These are phyloP conservation scores for Sarocladium kiliense DNA, from an alignment of 2,329 filamentous ascomycete species.

Conservation along the genomic window DNA sequence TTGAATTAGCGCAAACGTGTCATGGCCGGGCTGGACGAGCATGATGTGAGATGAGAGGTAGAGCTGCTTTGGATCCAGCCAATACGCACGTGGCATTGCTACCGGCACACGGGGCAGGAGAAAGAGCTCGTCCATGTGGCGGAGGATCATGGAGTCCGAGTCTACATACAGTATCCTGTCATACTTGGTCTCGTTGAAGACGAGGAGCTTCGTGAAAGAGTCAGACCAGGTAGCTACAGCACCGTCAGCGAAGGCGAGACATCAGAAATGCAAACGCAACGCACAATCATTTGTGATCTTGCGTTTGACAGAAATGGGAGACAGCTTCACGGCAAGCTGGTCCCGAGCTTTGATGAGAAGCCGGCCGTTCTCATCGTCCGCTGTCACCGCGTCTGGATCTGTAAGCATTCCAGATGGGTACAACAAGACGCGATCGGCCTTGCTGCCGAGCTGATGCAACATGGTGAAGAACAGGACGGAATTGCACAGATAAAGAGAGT, in stretches of 20 bases:
- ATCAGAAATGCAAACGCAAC: no score
- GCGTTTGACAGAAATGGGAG: conserved; percentile 28
- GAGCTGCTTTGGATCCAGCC: conserved; percentile 49
- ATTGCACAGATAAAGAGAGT: conserved; percentile 37
- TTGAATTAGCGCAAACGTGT: conserved; percentile 37
- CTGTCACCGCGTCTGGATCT: conserved; percentile 20
- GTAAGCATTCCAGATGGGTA: conserved; percentile 31
- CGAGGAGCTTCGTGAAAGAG: conserved; percentile 62
- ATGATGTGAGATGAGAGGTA: conserved; percentile 60
- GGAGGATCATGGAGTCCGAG: conserved; percentile 56
- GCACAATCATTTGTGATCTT: no score
- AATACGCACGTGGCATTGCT: conserved; percentile 68
- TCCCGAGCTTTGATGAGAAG: conserved; percentile 33
- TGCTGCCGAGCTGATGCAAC: conserved; percentile 29
- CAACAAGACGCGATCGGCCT: conserved; percentile 36
- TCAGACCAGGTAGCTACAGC: conserved; percentile 49
- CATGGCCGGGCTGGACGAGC: conserved; percentile 52
- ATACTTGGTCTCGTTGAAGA: conserved; percentile 62
- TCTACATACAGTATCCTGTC: conserved; percentile 42
- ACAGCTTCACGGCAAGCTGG: conserved; percentile 33
- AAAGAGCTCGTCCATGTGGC: conserved; percentile 64
- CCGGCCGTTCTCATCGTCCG: conserved; percentile 19
- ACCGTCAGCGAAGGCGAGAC: background rate
- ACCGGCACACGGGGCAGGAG: conserved; percentile 54
- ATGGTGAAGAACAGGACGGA: conserved; percentile 41